Evolutionary conservation across 2,329 filamentous ascomycete species (phyloP), one percentile per base, ranked within the genome.

Genomic region (Paramyrothecium roridum): DNA sequence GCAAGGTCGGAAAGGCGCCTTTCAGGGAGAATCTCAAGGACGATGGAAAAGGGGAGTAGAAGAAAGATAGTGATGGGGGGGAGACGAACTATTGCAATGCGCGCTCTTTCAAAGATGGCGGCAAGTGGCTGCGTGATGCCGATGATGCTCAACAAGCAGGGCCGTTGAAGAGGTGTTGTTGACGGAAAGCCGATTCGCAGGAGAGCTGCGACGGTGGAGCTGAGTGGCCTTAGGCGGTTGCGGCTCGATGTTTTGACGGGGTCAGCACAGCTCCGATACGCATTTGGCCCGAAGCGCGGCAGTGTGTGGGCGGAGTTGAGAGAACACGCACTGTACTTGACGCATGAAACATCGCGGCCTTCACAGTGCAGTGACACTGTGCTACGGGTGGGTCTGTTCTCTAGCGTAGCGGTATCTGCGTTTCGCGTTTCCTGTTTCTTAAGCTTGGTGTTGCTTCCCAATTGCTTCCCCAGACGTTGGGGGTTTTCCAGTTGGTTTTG

Each of bases 1-100:
- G 33, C 21, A 55, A 59, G 52, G 57, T 61, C 61, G 61, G 65
- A 59, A 64, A 54, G 64, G 62, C 59, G 56, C 53, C 58, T 56
- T 57, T 54, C 22, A 43, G 56, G 58, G 52, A 60, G 60, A 61
- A 60, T 56, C 54, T 61, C 37, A 43, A 43, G 37, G 37, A 43
- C 37, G 12, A 43, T 6, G 37, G 37, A 13, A 48, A 10, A 43
- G 26, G 40, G n/a, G 22, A 51, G 55, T 54, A 58, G 56, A 51
- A 57, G 54, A 58, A 58, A 49, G 50, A 56, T 59, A 56, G 63
- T 54, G 57, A 58, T 58, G 60, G 56, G 57, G 60, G 58, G 53
- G 12, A 52, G 26, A 55, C 53, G 53, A 66, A 64, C 37, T 43
- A 43, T 43, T 43, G 37, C 37, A 43, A 43, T 43, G 37, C 37